A percentile compares a stretch with the other conserved stretches of the same genome.
These are phyloP conservation scores for Bipolaris oryzae DNA, from an alignment of 2,329 filamentous ascomycete genomes.

Conservation along the genomic window DNA sequence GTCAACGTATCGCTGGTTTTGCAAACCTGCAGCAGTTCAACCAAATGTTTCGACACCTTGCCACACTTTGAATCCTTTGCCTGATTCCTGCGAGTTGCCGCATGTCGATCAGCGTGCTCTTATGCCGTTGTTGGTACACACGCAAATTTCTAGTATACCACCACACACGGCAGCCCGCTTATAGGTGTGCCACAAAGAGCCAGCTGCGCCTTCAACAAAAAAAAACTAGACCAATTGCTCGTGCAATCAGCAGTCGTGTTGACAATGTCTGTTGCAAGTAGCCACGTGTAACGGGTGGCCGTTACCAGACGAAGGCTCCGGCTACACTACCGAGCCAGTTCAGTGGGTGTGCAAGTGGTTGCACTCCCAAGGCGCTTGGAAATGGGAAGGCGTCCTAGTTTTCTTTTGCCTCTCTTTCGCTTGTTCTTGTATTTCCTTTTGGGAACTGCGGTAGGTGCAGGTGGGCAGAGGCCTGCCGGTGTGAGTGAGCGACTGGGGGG, in stretches of 20 bases:
- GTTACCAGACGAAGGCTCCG: slow-evolving; percentile 24
- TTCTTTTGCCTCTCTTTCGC: background rate
- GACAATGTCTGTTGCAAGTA: slow-evolving; percentile 18
- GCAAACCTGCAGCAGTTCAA: slow-evolving; percentile 31
- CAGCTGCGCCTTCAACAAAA: background rate
- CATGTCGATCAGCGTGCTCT: slow-evolving; percentile 27
- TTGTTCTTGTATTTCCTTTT: background rate
- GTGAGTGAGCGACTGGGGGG: background rate
- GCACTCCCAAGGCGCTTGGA: slow-evolving; percentile 13
- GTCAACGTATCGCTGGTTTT: slow-evolving; percentile 33
- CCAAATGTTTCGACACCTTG: slow-evolving; percentile 32
- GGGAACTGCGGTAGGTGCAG: background rate
- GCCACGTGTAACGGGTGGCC: slow-evolving; percentile 30
- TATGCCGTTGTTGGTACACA: slow-evolving; percentile 31
- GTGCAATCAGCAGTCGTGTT: slow-evolving; percentile 21
- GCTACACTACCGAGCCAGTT: slow-evolving; percentile 35
- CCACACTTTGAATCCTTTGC: slow-evolving; percentile 24
- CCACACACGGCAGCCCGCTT: background rate
- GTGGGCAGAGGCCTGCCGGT: background rate
- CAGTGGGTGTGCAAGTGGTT: slow-evolving; percentile 18
- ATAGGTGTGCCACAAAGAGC: background rate
- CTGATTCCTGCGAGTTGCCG: slow-evolving; percentile 27
- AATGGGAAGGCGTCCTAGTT: background rate
- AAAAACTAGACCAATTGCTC: background rate
- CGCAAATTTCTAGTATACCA: slow-evolving; percentile 15